Percentiles rank a stretch among this genome's conserved stretches.
Evolutionary conservation across 495 filamentous ascomycete genomes (phyloP).

Genomic region (Glonium stellatum): DNA sequence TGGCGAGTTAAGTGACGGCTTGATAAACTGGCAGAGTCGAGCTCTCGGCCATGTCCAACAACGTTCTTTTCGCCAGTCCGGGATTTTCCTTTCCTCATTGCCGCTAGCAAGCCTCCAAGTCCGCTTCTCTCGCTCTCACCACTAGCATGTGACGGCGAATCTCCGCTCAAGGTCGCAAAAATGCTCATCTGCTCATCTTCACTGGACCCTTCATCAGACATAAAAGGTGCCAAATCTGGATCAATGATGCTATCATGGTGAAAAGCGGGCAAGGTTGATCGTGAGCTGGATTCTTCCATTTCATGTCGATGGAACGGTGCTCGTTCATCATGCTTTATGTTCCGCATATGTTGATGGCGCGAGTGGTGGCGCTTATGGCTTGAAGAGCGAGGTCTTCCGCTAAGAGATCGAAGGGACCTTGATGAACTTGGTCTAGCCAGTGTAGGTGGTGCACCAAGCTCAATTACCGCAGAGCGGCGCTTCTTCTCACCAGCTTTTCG

Average conservation of each 20-base stretch:
- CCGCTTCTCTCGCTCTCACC: constrained; percentile 51
- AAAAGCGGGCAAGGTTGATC: constrained; percentile 75
- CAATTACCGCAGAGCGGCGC: constrained; percentile 78
- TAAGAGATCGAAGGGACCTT: constrained; percentile 74
- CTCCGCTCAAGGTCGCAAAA: constrained; percentile 61
- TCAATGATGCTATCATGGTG: constrained; percentile 98
- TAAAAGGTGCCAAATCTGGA: constrained; percentile 86
- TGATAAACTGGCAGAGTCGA: constrained; percentile 51
- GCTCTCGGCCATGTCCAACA: constrained; percentile 50
- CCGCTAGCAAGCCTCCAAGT: constrained; percentile 36
- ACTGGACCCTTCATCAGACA: constrained; percentile 90
- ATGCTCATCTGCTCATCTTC: constrained; percentile 88
- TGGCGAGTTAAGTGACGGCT: constrained; percentile 51
- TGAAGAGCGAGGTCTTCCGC: constrained; percentile 61
- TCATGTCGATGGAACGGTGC: constrained; percentile 82
- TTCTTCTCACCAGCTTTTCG: constrained; percentile 74
- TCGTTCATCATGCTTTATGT: constrained; percentile 62
- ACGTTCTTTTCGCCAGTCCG: constrained; percentile 63
- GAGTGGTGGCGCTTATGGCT: constrained; percentile 80
- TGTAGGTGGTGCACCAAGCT: constrained; percentile 69
- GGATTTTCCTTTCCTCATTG: constrained; percentile 65
- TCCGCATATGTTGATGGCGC: constrained; percentile 66
- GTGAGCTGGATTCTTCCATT: constrained; percentile 54
- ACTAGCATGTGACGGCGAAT: constrained; percentile 42
- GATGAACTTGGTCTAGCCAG: constrained; percentile 81